Evolutionary conservation across 148 eudicot genomes (phyloP).

Genomic region (Amaranthus hypochondriacus): DNA sequence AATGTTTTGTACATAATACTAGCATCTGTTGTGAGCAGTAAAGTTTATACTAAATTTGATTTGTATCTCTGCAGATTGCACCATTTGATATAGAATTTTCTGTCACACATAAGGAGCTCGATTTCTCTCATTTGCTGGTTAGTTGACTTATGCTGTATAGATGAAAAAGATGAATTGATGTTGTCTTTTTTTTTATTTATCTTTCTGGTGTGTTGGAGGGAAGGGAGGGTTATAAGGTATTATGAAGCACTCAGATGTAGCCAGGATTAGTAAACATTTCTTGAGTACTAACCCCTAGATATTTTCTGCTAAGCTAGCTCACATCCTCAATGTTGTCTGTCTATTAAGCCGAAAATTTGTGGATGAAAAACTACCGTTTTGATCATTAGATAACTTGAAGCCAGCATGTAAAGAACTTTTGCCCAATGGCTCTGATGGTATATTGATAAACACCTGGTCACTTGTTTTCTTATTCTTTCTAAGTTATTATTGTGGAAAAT

Average conservation of each 20-base stretch:
- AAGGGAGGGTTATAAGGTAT: too few species aligned
- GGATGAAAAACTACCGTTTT: background rate
- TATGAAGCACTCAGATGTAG: background rate
- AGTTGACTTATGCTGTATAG: conserved; percentile 22
- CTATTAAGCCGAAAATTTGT: conserved; percentile 1
- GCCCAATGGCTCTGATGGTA: background rate
- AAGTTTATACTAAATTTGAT: conserved; percentile 26
- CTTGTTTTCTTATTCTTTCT: too few species aligned
- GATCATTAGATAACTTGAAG: background rate
- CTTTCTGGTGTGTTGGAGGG: background rate
- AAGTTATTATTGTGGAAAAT: background rate
- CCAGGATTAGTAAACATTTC: background rate
- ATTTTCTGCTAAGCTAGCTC: background rate
- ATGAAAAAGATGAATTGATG: background rate
- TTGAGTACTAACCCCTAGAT: background rate
- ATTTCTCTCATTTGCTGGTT: conserved; percentile 97
- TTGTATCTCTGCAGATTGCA: conserved; percentile 69
- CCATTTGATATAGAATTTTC: conserved; percentile 98
- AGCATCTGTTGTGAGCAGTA: conserved; percentile 9
- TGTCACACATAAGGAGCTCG: conserved; percentile 95
- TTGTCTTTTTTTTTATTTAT: background rate
- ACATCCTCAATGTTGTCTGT: background rate
- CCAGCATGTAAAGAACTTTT: background rate
- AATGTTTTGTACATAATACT: conserved; percentile 9
- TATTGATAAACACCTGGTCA: background rate